Conservation (phyloP, 371 early-diverging fungal species). For the Smittium culicis region DNA sequence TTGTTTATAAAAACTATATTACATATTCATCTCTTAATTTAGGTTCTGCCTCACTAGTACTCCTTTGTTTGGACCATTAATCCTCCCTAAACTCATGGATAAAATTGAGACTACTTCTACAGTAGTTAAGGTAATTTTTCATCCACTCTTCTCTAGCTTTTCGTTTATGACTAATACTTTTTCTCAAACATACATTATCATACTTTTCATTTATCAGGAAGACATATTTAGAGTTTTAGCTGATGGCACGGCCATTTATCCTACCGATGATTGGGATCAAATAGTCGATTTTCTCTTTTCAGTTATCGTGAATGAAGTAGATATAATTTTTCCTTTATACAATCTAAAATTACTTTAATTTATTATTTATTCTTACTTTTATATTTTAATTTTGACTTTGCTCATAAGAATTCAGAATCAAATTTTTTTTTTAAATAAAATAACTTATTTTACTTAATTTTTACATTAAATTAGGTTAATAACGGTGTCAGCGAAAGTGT, state of each 20-base stretch:
- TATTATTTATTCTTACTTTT: too few relatives aligned
- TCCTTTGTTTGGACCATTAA: neutral
- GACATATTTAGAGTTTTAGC: slow-evolving; percentile 1
- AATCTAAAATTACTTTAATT: too few relatives aligned
- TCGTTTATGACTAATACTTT: neutral
- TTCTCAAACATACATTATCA: neutral
- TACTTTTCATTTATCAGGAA: neutral
- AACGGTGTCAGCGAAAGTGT: neutral
- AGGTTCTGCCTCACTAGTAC: neutral
- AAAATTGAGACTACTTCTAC: slow-evolving; percentile 74
- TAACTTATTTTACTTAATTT: too few relatives aligned
- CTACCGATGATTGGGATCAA: slow-evolving; percentile 4
- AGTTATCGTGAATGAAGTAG: neutral
- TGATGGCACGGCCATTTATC: neutral
- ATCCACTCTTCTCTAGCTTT: slow-evolving; percentile 26
- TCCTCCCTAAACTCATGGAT: slow-evolving; percentile 28
- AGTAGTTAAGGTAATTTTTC: slow-evolving; percentile 83
- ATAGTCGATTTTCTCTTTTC: neutral
- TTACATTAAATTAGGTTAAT: neutral
- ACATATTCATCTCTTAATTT: slow-evolving; percentile 66
- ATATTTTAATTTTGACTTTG: too few relatives aligned
- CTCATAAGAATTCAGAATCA: too few relatives aligned
- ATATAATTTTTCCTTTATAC: too few relatives aligned
- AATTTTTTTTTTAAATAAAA: too few relatives aligned
- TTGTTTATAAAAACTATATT: too few relatives aligned